These are phyloP conservation scores for Protomyces lactucae-debilis DNA, from an alignment of 1,139 yeast genomes.

Conservation along the genomic window DNA sequence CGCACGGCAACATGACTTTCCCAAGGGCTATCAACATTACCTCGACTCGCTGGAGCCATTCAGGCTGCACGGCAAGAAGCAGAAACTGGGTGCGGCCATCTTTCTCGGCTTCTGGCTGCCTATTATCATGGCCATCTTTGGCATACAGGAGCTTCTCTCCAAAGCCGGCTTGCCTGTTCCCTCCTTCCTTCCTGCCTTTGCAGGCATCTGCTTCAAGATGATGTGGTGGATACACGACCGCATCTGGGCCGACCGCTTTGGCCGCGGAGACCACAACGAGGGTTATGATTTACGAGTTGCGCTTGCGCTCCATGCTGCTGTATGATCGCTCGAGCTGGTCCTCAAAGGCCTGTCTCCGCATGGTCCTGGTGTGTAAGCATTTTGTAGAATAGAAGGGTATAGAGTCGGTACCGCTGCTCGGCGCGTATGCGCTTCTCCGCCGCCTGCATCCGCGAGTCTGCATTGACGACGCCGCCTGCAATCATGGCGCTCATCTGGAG, in stretches of 20 bases:
- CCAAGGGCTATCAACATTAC: conserved; percentile 16
- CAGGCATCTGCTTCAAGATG: conserved; percentile 3
- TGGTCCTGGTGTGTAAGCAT: background rate
- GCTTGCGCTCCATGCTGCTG: conserved; percentile 14
- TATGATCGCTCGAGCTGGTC: conserved; percentile 22
- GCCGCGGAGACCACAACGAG: conserved; percentile 21
- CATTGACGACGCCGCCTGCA: conserved; percentile 24
- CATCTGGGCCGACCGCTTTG: conserved; percentile 18
- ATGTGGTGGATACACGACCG: conserved; percentile 14
- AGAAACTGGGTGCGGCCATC: conserved; percentile 20
- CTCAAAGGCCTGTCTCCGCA: conserved; percentile 22
- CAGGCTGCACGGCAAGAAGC: conserved; percentile 8
- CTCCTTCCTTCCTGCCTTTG: conserved; percentile 2
- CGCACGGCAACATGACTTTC: conserved; percentile 21
- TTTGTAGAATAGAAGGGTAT: background rate
- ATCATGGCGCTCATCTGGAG: conserved; percentile 19
- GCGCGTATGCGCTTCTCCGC: conserved; percentile 19
- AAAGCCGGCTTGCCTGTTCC: conserved; percentile 1
- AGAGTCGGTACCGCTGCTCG: conserved; percentile 1
- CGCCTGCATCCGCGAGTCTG: conserved; percentile 19
- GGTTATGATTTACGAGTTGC: background rate
- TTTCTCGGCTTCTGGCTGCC: conserved; percentile 22
- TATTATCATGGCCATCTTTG: conserved; percentile 10
- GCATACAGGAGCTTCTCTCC: background rate
- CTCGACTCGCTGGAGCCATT: conserved; percentile 20